These are phyloP conservation scores for Tothia fuscella DNA, from an alignment of 2,329 filamentous ascomycete genomes.

Conservation along the genomic window DNA sequence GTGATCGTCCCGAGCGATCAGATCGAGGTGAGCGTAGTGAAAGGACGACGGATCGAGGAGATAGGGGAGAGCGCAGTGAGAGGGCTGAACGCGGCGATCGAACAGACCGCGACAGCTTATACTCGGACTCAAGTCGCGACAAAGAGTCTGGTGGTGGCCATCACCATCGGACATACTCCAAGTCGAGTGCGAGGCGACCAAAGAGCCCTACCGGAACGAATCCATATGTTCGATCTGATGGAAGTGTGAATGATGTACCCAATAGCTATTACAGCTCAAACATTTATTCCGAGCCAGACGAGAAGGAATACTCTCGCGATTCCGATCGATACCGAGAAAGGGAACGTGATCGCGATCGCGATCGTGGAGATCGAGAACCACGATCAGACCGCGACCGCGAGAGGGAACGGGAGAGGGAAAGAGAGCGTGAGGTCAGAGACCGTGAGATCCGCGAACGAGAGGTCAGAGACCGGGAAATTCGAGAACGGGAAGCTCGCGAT, in stretches of 20 bases:
- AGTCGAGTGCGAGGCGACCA: neutral
- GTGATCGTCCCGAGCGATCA: too few relatives aligned
- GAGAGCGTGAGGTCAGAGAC: conserved; percentile 4
- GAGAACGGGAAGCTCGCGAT: neutral
- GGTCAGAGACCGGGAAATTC: conserved; percentile 7
- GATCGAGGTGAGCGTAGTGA: too few relatives aligned
- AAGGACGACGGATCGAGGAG: too few relatives aligned
- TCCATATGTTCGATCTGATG: neutral
- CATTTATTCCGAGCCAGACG: conserved; percentile 8
- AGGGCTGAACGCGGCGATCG: too few relatives aligned
- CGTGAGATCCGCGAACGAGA: conserved; percentile 3
- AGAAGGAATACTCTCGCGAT: conserved; percentile 7
- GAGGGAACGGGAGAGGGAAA: conserved; percentile 8
- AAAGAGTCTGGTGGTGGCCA: too few relatives aligned
- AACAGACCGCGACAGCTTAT: conserved; percentile 3
- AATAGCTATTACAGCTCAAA: conserved; percentile 6
- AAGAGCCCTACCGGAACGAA: conserved; percentile 5
- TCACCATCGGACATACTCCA: conserved; percentile 1
- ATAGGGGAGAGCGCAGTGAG: too few relatives aligned
- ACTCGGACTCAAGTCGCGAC: conserved; percentile 1
- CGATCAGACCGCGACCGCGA: conserved; percentile 4
- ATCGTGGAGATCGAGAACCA: too few relatives aligned
- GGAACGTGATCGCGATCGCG: conserved; percentile 8
- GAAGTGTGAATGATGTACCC: neutral
- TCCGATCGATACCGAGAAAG: conserved; percentile 9